A percentile compares a stretch with the other conserved stretches of the same genome.
Evolutionary conservation across 148 eudicot species (phyloP).

Genomic region (Amaranthus hypochondriacus): DNA sequence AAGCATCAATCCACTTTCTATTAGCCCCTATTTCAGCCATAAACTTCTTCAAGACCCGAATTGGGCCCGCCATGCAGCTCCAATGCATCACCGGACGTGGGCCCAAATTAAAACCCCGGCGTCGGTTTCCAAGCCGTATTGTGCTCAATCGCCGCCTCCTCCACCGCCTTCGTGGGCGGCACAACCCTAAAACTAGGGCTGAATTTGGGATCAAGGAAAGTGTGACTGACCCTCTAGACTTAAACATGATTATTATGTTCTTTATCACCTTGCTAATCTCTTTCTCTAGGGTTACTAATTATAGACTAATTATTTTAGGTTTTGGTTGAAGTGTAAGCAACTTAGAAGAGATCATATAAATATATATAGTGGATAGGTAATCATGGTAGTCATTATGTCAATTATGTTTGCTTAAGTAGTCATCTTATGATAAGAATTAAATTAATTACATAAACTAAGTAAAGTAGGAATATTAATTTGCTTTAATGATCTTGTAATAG

Average conservation of each 20-base stretch:
- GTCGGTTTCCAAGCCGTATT: slow-evolving; percentile 47
- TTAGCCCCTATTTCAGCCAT: slow-evolving; percentile 33
- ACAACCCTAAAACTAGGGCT: slow-evolving; percentile 47
- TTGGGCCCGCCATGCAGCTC: slow-evolving; percentile 42
- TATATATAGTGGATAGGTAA: slow-evolving; percentile 8
- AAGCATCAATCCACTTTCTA: slow-evolving; percentile 51
- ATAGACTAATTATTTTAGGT: slow-evolving; percentile 1
- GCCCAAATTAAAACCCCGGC: slow-evolving; percentile 52
- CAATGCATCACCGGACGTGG: slow-evolving; percentile 51
- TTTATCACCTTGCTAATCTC: neutral
- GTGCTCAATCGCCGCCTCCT: slow-evolving; percentile 36
- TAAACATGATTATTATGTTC: slow-evolving; percentile 18
- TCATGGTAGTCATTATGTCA: slow-evolving; percentile 40
- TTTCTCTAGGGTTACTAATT: neutral
- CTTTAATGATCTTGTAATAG: slow-evolving; percentile 12
- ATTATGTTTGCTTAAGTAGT: slow-evolving; percentile 30
- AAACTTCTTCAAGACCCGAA: slow-evolving; percentile 48
- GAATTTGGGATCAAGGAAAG: slow-evolving; percentile 36
- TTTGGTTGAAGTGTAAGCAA: slow-evolving; percentile 9
- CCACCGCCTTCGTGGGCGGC: slow-evolving; percentile 31
- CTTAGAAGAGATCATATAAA: slow-evolving; percentile 4
- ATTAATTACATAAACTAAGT: slow-evolving; percentile 7
- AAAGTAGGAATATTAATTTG: slow-evolving; percentile 16
- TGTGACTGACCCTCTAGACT: slow-evolving; percentile 19
- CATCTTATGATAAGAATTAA: slow-evolving; percentile 8